Base-by-base conservation (phyloP, 2,329 filamentous ascomycete genomes). In the Trichoderma atroviride region DNA sequence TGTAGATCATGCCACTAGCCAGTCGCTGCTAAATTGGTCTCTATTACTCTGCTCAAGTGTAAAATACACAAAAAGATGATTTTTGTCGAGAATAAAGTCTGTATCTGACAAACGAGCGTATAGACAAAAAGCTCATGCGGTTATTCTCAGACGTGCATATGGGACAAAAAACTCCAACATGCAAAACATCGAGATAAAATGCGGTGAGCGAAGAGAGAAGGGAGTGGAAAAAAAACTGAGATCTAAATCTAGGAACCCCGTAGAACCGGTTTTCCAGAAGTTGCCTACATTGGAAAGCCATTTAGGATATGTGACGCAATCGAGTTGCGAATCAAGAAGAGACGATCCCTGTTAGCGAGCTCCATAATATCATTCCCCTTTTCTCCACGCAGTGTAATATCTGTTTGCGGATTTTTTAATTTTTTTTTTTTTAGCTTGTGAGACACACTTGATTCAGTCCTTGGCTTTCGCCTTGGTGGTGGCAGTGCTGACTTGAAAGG, bases 281-380 rank as follows among this genome's bases (percentile, higher is more conserved):
- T 50, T 50, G 5, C 47, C 47, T 29, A 22, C 9, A 29, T 37
- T 35, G 60, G 47, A 50, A 24, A n/a, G 11, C 9, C 52, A n/a
- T 33, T 59, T 40, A 2, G 5, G 50, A 31, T 33, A 35, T 43
- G 60, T 65, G 62, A 65, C 62, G 52, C 62, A 66, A 66, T 66
- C 50, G 53, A 57, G 53, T 66, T n/a, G 63, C 37, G 53, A 37
- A n/a, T 55, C 61, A 66, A 19, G 24, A n/a, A 31, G 62, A 33
- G 53, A 16, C 37, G 53, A 57, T 66, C 62, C 62, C 62, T 57
- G 61, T 53, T 37, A 37, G 47, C 33, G 22, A 53, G 47, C 61
- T 64, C 61, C 61, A 64, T 55, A 50, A 16, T 52, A 37, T 24
- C 47, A 53, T 63, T 53, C 22, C 24, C 60, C 60, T 13, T 13